Conservation (phyloP, 2,329 filamentous ascomycete species). For the Pseudocercospora fijiensis region DNA sequence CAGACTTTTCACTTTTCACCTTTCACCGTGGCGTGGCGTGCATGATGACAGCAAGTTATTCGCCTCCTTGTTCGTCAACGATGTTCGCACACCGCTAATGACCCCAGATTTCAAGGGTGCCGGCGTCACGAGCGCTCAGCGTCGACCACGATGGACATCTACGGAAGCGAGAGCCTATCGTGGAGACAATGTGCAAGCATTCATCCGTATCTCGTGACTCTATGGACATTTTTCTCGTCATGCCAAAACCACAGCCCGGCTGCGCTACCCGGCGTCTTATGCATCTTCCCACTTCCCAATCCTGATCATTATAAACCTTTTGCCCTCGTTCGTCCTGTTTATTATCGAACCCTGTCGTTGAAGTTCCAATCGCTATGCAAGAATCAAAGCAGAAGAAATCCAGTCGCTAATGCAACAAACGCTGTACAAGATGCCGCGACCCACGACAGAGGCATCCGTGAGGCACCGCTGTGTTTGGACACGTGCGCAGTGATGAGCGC, state of each 20-base stretch:
- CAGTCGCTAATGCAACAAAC: constrained; percentile 21
- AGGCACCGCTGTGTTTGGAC: constrained; percentile 10
- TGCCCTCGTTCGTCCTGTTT: constrained; percentile 13
- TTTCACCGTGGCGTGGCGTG: too few species aligned
- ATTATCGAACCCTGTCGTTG: constrained; percentile 12
- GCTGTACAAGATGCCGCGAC: constrained; percentile 16
- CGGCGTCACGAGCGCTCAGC: neutral
- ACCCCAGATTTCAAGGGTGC: neutral
- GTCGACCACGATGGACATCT: neutral
- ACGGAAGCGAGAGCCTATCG: neutral
- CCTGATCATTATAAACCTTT: constrained; percentile 14
- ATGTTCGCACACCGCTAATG: neutral
- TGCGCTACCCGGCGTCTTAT: constrained; percentile 8
- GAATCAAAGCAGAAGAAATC: constrained; percentile 14
- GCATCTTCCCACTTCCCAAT: neutral
- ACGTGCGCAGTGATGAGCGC: constrained; percentile 22
- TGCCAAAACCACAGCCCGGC: neutral
- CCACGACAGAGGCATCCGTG: constrained; percentile 5
- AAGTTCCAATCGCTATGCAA: constrained; percentile 13
- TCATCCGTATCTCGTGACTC: constrained; percentile 4
- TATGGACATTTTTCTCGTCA: neutral
- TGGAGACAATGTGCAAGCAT: constrained; percentile 2
- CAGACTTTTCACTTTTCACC: neutral
- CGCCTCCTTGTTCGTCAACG: neutral
- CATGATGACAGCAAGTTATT: neutral